A percentile compares a stretch with the other conserved stretches of the same genome.
phyloP scores from a whole-genome alignment of 352 stramenopile genomes.

The Elongisporangium senticosum region DNA sequence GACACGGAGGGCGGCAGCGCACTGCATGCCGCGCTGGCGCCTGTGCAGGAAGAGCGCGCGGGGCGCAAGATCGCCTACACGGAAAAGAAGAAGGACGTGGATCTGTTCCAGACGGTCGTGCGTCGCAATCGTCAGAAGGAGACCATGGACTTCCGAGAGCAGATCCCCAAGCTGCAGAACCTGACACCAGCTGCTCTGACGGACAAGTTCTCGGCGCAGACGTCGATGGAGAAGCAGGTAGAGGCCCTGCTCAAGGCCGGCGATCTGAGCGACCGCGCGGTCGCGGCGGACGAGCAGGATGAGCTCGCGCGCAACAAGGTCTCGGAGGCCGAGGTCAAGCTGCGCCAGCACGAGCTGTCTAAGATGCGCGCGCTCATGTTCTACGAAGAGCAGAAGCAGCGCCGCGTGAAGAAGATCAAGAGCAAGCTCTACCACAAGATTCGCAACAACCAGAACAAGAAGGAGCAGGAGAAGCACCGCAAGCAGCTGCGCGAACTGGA shows the following conservation, averaged over 20 bases:
- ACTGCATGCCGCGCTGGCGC: constrained; percentile 59
- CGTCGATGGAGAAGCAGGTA: constrained; percentile 85
- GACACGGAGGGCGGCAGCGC: constrained; percentile 52
- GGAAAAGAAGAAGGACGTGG: constrained; percentile 84
- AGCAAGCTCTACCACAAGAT: constrained; percentile 99
- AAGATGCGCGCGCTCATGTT: constrained; percentile 97
- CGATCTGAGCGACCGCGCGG: constrained; percentile 50
- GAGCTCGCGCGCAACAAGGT: constrained; percentile 73
- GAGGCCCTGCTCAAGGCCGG: constrained; percentile 54
- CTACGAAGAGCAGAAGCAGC: constrained; percentile 98
- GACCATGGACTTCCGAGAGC: constrained; percentile 92
- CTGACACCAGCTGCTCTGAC: constrained; percentile 82
- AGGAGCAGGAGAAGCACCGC: constrained; percentile 83
- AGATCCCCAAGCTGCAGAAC: constrained; percentile 73
- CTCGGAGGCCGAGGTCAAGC: constrained; percentile 70
- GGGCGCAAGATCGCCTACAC: constrained; percentile 88
- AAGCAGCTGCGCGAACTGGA: constrained; percentile 75
- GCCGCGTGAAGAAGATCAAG: constrained; percentile 99
- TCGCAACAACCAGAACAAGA: constrained; percentile 90
- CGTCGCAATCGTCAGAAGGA: constrained; percentile 91
- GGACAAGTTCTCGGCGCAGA: constrained; percentile 92
- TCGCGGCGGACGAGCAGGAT: constrained; percentile 63
- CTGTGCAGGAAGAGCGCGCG: constrained; percentile 81
- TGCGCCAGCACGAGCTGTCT: constrained; percentile 89
- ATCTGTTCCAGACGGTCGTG: constrained; percentile 87